Conservation (phyloP, 441 rosid genomes). For the Populus hybrid region DNA sequence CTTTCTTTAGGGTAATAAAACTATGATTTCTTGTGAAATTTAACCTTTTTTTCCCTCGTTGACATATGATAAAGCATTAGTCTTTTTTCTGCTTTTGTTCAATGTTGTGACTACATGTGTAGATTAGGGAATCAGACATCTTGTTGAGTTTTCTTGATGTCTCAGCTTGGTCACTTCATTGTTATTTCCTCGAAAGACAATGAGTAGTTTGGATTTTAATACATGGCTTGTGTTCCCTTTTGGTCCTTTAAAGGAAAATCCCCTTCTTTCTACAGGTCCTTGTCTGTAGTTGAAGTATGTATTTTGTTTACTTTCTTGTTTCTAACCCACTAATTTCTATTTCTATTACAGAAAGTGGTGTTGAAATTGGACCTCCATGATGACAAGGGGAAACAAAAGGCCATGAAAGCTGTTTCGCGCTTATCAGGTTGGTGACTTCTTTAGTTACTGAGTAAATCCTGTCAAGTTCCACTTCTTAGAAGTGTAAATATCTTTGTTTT, state of each 20-base stretch:
- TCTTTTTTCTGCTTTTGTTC: no score
- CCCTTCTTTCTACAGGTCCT: background rate
- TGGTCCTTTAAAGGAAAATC: background rate
- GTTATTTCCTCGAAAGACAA: slow-evolving; percentile 4
- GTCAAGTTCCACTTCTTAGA: background rate
- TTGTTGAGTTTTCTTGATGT: background rate
- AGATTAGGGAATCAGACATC: background rate
- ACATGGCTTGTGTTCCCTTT: background rate
- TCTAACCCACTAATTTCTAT: background rate
- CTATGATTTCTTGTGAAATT: no score
- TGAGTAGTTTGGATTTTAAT: background rate
- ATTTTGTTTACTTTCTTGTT: background rate
- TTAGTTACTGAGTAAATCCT: background rate
- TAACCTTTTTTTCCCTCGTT: no score
- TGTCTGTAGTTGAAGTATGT: background rate
- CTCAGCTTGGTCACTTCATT: background rate
- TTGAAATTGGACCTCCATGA: slow-evolving; percentile 50
- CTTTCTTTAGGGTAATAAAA: no score
- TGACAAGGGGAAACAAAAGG: slow-evolving; percentile 51
- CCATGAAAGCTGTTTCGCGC: slow-evolving; percentile 49
- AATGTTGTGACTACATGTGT: background rate
- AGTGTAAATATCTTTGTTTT: background rate
- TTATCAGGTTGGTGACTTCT: slow-evolving; percentile 33
- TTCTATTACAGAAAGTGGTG: slow-evolving; percentile 47
- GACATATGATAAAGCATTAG: no score